phyloP scores from a whole-genome alignment of 2,329 filamentous ascomycete species.

The Neurospora crassa region DNA sequence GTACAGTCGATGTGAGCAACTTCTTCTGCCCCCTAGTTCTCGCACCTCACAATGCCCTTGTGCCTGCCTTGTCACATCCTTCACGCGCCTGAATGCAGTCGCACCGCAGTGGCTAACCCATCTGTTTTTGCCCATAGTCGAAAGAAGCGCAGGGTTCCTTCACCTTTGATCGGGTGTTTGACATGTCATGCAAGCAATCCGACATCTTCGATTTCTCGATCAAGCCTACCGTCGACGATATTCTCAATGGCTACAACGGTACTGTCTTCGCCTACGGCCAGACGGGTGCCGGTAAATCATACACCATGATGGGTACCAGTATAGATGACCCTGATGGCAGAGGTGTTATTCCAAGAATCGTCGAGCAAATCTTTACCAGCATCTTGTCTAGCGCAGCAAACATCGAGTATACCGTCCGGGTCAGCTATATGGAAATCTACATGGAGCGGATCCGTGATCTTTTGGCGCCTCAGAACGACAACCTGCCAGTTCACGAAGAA shows the following conservation, averaged over 20 bases:
- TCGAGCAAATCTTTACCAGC: conserved; percentile 94
- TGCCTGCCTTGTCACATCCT: neutral
- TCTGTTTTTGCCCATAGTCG: conserved; percentile 42
- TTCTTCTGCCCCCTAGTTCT: conserved; percentile 3
- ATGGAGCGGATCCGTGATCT: conserved; percentile 98
- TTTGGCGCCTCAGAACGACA: conserved; percentile 86
- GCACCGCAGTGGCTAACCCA: neutral
- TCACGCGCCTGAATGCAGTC: neutral
- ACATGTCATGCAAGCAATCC: conserved; percentile 79
- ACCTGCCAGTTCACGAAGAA: conserved; percentile 94
- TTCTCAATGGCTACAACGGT: conserved; percentile 97
- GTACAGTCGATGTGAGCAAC: conserved; percentile 64
- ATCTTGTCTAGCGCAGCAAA: conserved; percentile 86
- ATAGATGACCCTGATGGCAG: conserved; percentile 83
- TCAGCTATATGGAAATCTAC: conserved; percentile 99
- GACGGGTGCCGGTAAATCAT: conserved; percentile 96
- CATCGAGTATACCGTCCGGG: conserved; percentile 96
- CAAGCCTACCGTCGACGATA: conserved; percentile 89
- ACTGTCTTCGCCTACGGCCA: conserved; percentile 98
- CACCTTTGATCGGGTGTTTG: conserved; percentile 96
- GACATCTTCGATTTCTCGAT: conserved; percentile 99
- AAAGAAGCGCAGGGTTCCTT: conserved; percentile 76
- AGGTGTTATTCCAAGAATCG: conserved; percentile 93
- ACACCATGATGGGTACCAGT: conserved; percentile 96
- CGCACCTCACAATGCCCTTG: neutral